phyloP scores from a whole-genome alignment of 257 asterid species.

The Plantago ovata region DNA sequence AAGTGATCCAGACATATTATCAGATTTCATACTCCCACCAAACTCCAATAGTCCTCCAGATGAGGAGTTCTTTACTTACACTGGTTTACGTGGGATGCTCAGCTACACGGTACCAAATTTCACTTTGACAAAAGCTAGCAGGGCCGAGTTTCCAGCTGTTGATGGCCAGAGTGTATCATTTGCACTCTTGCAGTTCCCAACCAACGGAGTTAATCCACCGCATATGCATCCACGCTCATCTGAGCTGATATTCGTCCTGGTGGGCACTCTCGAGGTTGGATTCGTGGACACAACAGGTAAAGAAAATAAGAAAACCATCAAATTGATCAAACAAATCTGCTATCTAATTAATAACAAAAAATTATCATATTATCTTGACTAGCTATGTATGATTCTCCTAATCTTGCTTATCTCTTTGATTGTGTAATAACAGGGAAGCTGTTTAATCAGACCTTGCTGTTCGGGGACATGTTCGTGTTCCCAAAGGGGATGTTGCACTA shows the following conservation, averaged over 20 bases:
- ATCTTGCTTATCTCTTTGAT: no score
- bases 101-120: conserved; percentile 17
- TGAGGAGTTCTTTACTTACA: conserved; percentile 33
- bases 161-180: conserved; percentile 41
- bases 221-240: conserved; percentile 53
- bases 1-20: conserved; percentile 36
- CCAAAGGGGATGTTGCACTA: conserved; percentile 53
- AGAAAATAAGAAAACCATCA: no score
- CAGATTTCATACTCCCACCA: conserved; percentile 37
- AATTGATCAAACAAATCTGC: no score
- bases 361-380: no score
- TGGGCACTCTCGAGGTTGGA: conserved; percentile 37
- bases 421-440: conserved; percentile 15
- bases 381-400: no score
- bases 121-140: conserved; percentile 29
- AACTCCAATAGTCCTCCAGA: not conserved
- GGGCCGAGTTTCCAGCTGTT: conserved; percentile 33
- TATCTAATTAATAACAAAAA: no score
- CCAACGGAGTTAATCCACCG: conserved; percentile 39
- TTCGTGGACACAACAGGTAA: conserved; percentile 28
- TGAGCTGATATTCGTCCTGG: conserved; percentile 36
- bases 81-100: conserved; percentile 28
- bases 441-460: conserved; percentile 32
- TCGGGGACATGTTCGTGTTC: conserved; percentile 43
- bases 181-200: conserved; percentile 32